Base-by-base conservation (phyloP, 805 yeast species). In the Candida oleophila region DNA sequence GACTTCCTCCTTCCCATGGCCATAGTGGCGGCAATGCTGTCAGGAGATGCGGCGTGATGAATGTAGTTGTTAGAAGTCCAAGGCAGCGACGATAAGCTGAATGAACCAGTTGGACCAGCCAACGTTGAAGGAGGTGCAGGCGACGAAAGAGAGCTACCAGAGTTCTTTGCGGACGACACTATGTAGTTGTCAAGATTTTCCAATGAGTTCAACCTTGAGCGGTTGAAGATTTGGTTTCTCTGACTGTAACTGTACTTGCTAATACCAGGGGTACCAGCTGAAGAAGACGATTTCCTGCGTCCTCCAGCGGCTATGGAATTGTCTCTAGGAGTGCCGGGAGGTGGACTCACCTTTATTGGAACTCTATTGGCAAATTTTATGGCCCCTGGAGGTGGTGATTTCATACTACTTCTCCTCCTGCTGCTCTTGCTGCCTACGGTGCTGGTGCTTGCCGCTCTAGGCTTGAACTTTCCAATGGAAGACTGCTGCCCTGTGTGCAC, bases 131-230 rank as follows among this genome's bases (percentile, higher is more conserved):
- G 54, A 1, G 66, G 63, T 5, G 70, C 71, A 1, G 74, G 73
- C 22, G 71, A 64, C 46, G 57, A 60, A 38, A 71, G 59, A 8
- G 69, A 64, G 12, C 63, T 55, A 41, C 57, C 59, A 19, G 72
- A 66, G 49, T 63, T 66, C 34, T 65, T 62, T 19, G 74, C 73
- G n/a, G 72, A 65, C n/a, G 69, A 62, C 20, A 68, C 52, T 34
- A 70, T 67, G 52, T 71, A 71, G 49, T 66, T 71, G 49, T 71
- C 76, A 50, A 71, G 60, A 48, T 69, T 69, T 33, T 73, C 77
- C 18, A 72, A 52, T 16, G 74, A 69, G 51, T 72, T 71, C 42
- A 73, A 57, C 43, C 78, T 58, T 22, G 74, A 66, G 22, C 76
- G 57, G 51, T 61, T 67, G 53, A 69, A 66, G 12, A 66, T 48